These are phyloP conservation scores for Ambrosia trifida DNA, from an alignment of 129 eudicot genomes.

Conservation along the genomic window DNA sequence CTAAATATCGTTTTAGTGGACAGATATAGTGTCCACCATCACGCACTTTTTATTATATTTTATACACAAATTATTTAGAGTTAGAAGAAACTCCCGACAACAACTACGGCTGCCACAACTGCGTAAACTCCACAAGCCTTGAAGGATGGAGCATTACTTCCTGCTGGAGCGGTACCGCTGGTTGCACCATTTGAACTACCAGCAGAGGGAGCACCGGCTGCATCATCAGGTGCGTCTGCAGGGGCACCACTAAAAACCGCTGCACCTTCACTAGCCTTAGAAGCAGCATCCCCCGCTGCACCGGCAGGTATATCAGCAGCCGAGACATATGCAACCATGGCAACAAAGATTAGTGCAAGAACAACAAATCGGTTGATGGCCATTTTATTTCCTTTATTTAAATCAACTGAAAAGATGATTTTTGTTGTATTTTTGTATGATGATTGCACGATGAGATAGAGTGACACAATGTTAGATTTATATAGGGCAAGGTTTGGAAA, in stretches of 20 bases:
- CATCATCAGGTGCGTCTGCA: conserved; percentile 13
- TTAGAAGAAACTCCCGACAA: conserved; percentile 44
- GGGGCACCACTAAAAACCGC: conserved; percentile 18
- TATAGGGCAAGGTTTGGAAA: conserved; percentile 13
- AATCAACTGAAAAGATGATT: conserved; percentile 18
- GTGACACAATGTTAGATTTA: conserved; percentile 14
- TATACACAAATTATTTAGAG: conserved; percentile 32
- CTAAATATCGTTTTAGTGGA: conserved; percentile 32
- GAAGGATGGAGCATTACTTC: conserved; percentile 22
- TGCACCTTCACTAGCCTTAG: conserved; percentile 17
- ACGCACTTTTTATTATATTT: conserved; percentile 25
- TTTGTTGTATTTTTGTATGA: conserved; percentile 22
- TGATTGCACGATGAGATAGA: conserved; percentile 29
- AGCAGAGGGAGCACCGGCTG: conserved; percentile 27
- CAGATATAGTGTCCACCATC: conserved; percentile 20
- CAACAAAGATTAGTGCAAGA: conserved; percentile 41
- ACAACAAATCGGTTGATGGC: conserved; percentile 46
- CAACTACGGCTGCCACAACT: conserved; percentile 24
- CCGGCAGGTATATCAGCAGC: conserved; percentile 35
- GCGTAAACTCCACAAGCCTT: conserved; percentile 28
- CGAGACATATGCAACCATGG: conserved; percentile 45
- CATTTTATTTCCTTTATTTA: conserved; percentile 39
- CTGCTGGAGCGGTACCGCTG: conserved; percentile 25
- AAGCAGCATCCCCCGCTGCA: conserved; percentile 18
- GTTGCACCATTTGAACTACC: conserved; percentile 25